Base-by-base conservation (phyloP, 2,329 filamentous ascomycete genomes). In the Fusarium graminum region DNA sequence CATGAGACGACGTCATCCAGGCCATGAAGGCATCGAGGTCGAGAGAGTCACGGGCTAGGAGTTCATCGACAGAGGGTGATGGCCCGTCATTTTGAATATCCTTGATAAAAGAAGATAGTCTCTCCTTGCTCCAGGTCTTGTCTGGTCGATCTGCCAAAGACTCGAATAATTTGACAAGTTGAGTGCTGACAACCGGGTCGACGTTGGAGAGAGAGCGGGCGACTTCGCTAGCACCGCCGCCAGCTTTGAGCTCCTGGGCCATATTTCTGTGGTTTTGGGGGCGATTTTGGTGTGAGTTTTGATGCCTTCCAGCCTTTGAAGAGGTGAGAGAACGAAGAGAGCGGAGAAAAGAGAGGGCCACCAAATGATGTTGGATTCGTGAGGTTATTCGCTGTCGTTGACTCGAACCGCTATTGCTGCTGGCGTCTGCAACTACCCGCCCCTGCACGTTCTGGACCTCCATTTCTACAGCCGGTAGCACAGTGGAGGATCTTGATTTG, bases 1-100 rank as follows among this genome's bases (percentile, higher is more conserved):
- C 78, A 13, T 80, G 79, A 4, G 80, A 63, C 26, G 85, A 87
- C 4, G 81, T 82, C 82, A 88, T 87, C 77, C 86, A 88, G n/a
- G 72, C 70, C 28, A 87, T 71, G 68, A 88, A 88, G 54, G 73
- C 79, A 42, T 76, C 71, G 42, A 86, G 78, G 59, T 84, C 82
- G 65, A 86, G 74, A 14, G 78, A 76, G 13, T 74, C 63, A 26
- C 67, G 50, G 19, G 68, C 57, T n/a, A 76, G 71, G 30, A 75
- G 64, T 9, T 63, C 67, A n/a, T 66, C 51, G 29, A 73, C 67
- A 12, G 72, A 63, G 10, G 65, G 57, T n/a, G 72, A 75, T 19
- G 79, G 62, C 32, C 66, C 75, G 36, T 81, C 80, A 38, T 75
- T 78, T 72, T 87, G 85, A 25, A 81, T 77, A 41, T 80, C 76